These are phyloP conservation scores for Solioccasus polychromus DNA, from an alignment of 768 basidiomycete genomes.

Conservation along the genomic window DNA sequence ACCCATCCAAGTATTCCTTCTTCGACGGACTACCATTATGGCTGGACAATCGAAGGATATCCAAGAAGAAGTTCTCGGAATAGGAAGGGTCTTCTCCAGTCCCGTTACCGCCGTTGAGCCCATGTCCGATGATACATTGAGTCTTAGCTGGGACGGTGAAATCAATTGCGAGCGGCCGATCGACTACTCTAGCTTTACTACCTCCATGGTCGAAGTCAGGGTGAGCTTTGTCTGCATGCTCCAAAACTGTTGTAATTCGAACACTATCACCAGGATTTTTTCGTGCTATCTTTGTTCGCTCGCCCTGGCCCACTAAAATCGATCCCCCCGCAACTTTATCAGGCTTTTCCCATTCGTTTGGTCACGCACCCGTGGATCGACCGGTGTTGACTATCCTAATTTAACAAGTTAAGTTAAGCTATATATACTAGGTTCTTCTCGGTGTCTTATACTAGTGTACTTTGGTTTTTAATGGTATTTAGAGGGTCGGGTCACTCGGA, in stretches of 20 bases:
- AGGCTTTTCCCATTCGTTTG: conserved; percentile 55
- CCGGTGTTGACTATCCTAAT: conserved; percentile 16
- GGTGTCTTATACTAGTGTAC: too few species aligned
- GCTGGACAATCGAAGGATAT: conserved; percentile 18
- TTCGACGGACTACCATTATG: conserved; percentile 50
- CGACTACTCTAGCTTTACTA: conserved; percentile 48
- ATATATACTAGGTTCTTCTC: neutral
- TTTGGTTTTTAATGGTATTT: conserved; percentile 14
- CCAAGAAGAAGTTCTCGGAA: conserved; percentile 39
- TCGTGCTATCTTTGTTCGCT: conserved; percentile 47
- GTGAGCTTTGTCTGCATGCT: conserved; percentile 29
- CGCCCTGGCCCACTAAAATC: conserved; percentile 33
- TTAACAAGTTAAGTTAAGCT: conserved; percentile 18
- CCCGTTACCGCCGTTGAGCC: conserved; percentile 37
- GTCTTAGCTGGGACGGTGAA: conserved; percentile 64
- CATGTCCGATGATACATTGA: conserved; percentile 28
- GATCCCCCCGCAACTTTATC: conserved; percentile 38
- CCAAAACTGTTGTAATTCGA: neutral
- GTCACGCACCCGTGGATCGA: conserved; percentile 58
- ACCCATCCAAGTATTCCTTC: conserved; percentile 49
- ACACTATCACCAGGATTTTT: conserved; percentile 49
- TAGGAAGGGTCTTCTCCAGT: conserved; percentile 40
- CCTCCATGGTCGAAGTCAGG: conserved; percentile 47
- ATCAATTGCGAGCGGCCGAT: conserved; percentile 39
- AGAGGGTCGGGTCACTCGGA: neutral